Evolutionary conservation across 305 asterid genomes (phyloP).

Genomic region (Solanum chacoense): DNA sequence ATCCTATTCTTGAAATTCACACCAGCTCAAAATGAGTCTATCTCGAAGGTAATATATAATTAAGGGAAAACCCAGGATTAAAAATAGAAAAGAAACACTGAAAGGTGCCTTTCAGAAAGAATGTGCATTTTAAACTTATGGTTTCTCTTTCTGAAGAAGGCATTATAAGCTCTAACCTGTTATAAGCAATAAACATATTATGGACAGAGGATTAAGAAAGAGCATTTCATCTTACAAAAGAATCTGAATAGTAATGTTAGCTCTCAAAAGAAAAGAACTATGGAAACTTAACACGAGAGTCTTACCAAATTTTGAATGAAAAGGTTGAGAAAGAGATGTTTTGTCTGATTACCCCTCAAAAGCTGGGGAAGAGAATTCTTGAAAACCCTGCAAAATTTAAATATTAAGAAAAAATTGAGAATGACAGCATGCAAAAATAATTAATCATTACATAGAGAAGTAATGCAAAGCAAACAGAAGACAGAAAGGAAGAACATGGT

Average conservation of each 20-base stretch:
- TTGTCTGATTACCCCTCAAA: slow-evolving; percentile 42
- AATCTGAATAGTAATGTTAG: background rate
- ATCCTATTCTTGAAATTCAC: background rate
- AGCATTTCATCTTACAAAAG: background rate
- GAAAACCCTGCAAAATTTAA: slow-evolving; percentile 60
- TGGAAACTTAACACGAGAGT: background rate
- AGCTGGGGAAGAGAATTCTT: slow-evolving; percentile 64
- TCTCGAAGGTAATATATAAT: background rate
- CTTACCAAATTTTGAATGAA: slow-evolving; percentile 65
- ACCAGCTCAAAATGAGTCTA: background rate
- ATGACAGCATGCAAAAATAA: slow-evolving; percentile 1
- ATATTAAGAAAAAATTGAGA: slow-evolving; percentile 3
- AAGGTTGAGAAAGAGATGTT: slow-evolving; percentile 41
- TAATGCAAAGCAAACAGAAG: background rate
- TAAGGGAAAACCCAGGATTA: background rate
- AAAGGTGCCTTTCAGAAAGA: background rate
- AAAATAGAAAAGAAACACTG: background rate
- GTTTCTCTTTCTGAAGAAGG: background rate
- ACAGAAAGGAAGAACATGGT: background rate
- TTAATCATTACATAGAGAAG: background rate
- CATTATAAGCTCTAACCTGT: background rate
- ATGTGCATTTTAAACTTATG: background rate
- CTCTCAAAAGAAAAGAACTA: background rate
- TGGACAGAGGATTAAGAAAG: background rate
- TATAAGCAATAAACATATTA: background rate